Conservation (phyloP, 2,329 filamentous ascomycete species). For the Pseudopithomyces chartarum region DNA sequence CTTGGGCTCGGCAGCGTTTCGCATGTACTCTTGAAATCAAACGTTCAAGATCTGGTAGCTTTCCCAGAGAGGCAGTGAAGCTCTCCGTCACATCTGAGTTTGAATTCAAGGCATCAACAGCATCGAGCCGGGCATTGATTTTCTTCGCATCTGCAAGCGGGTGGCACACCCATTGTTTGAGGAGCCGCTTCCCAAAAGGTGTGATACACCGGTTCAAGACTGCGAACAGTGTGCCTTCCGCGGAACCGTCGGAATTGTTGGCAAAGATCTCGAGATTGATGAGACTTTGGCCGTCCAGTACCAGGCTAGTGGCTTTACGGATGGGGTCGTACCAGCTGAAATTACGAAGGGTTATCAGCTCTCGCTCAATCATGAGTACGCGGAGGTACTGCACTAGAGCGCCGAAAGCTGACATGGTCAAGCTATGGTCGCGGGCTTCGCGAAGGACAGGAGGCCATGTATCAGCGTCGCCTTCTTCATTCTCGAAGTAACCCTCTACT, state of each 20-base stretch:
- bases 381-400: slow-evolving; percentile 86
- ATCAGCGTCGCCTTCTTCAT: slow-evolving; percentile 61
- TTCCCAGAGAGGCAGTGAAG: slow-evolving; percentile 85
- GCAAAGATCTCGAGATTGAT: slow-evolving; percentile 98
- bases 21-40: slow-evolving; percentile 95
- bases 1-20: slow-evolving; percentile 83
- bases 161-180: slow-evolving; percentile 97
- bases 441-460: slow-evolving; percentile 79
- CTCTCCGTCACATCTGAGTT: slow-evolving; percentile 81
- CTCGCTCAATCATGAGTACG: slow-evolving; percentile 82
- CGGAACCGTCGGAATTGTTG: slow-evolving; percentile 85
- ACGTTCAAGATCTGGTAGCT: slow-evolving; percentile 91
- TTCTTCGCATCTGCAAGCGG: slow-evolving; percentile 83
- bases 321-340: slow-evolving; percentile 94
- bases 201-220: slow-evolving; percentile 94
- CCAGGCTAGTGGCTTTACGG: slow-evolving; percentile 82
- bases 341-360: slow-evolving; percentile 85
- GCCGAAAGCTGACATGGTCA: slow-evolving; percentile 89
- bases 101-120: slow-evolving; percentile 88
- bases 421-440: slow-evolving; percentile 75
- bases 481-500: slow-evolving; percentile 77
- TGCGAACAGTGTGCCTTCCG: slow-evolving; percentile 85
- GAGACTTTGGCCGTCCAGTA: slow-evolving; percentile 92
- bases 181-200: slow-evolving; percentile 93
- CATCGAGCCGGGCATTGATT: slow-evolving; percentile 93